Conservation (phyloP, 805 yeast genomes). For the Cyberlindnera saturnus region DNA sequence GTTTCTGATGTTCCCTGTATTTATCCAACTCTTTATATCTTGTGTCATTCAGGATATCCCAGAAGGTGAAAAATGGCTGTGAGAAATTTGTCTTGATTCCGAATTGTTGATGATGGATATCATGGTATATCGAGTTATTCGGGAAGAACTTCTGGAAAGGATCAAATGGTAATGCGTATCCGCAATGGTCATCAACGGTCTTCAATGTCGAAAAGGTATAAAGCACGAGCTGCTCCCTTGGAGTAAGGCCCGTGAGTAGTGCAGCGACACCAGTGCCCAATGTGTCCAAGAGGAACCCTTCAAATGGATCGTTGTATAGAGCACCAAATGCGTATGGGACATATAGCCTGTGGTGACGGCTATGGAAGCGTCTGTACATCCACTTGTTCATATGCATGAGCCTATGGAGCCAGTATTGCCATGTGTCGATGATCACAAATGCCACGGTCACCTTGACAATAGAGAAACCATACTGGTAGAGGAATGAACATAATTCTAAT, state of each 20-base stretch:
- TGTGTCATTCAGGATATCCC: constrained; percentile 77
- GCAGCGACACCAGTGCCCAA: constrained; percentile 86
- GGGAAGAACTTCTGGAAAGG: constrained; percentile 89
- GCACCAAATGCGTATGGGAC: constrained; percentile 98
- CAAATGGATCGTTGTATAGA: constrained; percentile 86
- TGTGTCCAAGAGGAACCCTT: constrained; percentile 90
- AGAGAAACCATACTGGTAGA: constrained; percentile 64
- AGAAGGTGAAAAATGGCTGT: constrained; percentile 92
- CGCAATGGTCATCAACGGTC: constrained; percentile 98
- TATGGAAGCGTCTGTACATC: constrained; percentile 78
- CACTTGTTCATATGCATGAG: constrained; percentile 78
- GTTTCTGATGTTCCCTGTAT: constrained; percentile 59
- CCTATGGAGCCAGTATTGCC: constrained; percentile 93
- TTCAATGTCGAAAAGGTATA: constrained; percentile 89
- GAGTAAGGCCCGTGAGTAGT: constrained; percentile 52
- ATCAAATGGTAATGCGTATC: constrained; percentile 90
- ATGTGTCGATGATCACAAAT: constrained; percentile 75
- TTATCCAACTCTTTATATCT: constrained; percentile 61
- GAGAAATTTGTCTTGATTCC: constrained; percentile 91
- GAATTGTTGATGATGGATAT: constrained; percentile 94
- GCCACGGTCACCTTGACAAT: constrained; percentile 51
- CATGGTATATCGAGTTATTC: constrained; percentile 92
- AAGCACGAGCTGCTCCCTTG: constrained; percentile 69
- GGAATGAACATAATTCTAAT: constrained; percentile 37
- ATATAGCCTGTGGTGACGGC: constrained; percentile 89